Evolutionary conservation across 306 rosid genomes (phyloP).

Genomic region (Cucurbita maxima): DNA sequence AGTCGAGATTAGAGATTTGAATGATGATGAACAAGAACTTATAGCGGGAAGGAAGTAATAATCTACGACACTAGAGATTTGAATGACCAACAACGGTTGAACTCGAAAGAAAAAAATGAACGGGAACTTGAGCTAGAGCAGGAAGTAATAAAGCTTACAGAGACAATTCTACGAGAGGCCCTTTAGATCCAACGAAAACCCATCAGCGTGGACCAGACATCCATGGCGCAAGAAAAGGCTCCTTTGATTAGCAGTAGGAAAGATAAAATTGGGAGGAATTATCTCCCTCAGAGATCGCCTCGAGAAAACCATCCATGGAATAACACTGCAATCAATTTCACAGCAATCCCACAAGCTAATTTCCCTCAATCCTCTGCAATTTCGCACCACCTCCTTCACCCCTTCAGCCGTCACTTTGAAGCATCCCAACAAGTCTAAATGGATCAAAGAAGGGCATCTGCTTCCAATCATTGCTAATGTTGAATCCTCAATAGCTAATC

Average conservation of each 20-base stretch:
- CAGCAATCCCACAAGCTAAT: conserved; percentile 38
- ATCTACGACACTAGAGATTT: too few species aligned
- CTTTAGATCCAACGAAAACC: background rate
- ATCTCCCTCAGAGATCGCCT: conserved; percentile 48
- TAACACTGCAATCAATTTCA: conserved; percentile 18
- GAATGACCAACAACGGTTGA: too few species aligned
- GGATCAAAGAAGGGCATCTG: conserved; percentile 26
- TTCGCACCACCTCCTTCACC: conserved; percentile 32
- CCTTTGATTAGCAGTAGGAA: conserved; percentile 15
- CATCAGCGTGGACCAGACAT: conserved; percentile 17
- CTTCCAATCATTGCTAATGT: conserved; percentile 35
- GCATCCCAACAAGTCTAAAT: conserved; percentile 32
- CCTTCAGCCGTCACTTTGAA: conserved; percentile 38
- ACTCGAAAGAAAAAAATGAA: background rate
- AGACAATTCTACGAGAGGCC: background rate
- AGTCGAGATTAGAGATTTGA: too few species aligned
- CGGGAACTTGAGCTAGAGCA: background rate
- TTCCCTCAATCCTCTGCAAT: conserved; percentile 42
- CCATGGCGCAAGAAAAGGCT: conserved; percentile 38
- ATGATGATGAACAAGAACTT: too few species aligned
- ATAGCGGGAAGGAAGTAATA: too few species aligned
- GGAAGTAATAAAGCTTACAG: background rate
- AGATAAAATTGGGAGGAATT: conserved; percentile 18
- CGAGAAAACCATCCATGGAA: conserved; percentile 28
- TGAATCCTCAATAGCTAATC: conserved; percentile 30